Evolutionary conservation across 2,329 filamentous ascomycete genomes (phyloP), one percentile per base, ranked within the genome.

Genomic region (Talaromyces sp.): DNA sequence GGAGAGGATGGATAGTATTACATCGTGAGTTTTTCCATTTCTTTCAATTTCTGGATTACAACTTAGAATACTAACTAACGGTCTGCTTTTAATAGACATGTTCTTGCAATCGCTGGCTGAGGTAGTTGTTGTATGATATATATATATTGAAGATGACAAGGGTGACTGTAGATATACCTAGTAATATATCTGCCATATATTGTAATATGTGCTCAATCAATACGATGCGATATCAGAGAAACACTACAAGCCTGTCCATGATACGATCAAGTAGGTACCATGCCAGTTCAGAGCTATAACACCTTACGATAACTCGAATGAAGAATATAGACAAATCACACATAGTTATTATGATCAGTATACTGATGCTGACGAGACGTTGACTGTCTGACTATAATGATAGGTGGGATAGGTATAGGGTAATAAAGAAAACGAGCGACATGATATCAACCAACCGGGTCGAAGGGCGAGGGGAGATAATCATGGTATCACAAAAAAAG

Each of bases 1-100:
- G 58, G 94, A 99, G 81, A 82, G 94, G 64, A 96, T 97, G 91
- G 83, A 84, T 67, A 81, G 82, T 56, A 84, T 87, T 62, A 86
- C 84, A 22, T 81, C 79, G 71, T 82, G 74, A 70, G 78, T 79
- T 35, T 21, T 17, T 28, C 8, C 40, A n/a, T n/a, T 4, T 21
- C n/a, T 33, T 51, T 31, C 19, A 22, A 31, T 33, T 13, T 13
- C 21, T 37, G n/a, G 7, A 7, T 28, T 3, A 28, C 25, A 28
- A 7, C n/a, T 28, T 28, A 7, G 7, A 28, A 9, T 35, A n/a
- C 17, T 40, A 11, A 43, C 11, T n/a, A n/a, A n/a, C n/a, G n/a
- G 28, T 50, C 21, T 40, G 17, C 2, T 35, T n/a, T n/a, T 31
- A 4, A 33, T 35, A 60, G 58, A n/a, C 56, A 61, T 37, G 59